These are phyloP conservation scores for Pleurotus giganteus DNA, from an alignment of 768 basidiomycete species.

Conservation along the genomic window DNA sequence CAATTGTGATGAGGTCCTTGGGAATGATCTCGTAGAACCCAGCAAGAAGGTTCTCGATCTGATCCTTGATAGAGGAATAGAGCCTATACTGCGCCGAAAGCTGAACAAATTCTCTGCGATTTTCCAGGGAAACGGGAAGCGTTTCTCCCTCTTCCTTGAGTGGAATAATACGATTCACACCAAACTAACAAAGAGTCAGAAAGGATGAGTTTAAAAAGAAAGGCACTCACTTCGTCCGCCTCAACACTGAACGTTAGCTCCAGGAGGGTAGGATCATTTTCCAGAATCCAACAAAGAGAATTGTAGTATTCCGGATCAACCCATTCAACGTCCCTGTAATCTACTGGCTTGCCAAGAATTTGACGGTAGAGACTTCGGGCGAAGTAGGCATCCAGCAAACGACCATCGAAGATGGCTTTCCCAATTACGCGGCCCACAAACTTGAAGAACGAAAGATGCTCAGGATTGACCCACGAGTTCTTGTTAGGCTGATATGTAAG, in stretches of 20 bases:
- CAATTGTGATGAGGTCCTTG: constrained; percentile 91
- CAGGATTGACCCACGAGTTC: constrained; percentile 90
- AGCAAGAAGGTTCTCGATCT: constrained; percentile 84
- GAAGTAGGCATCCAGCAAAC: constrained; percentile 97
- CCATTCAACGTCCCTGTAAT: constrained; percentile 96
- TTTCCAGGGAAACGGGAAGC: constrained; percentile 91
- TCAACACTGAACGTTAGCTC: constrained; percentile 96
- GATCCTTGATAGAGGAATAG: constrained; percentile 91
- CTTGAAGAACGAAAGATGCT: constrained; percentile 97
- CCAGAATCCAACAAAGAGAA: constrained; percentile 95
- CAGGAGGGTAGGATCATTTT: constrained; percentile 85
- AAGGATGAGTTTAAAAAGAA: not conserved
- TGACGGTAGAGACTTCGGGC: constrained; percentile 96
- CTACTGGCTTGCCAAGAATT: constrained; percentile 89
- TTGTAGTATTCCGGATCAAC: constrained; percentile 99
- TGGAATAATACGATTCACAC: constrained; percentile 82
- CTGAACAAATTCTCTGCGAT: constrained; percentile 95
- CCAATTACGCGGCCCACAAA: constrained; percentile 98
- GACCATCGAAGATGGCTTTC: constrained; percentile 95
- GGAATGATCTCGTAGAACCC: constrained; percentile 99
- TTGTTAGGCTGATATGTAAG: constrained; percentile 96
- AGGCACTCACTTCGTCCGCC: constrained; percentile 77
- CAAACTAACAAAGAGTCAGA: constrained; percentile 57
- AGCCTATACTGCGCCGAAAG: constrained; percentile 92
- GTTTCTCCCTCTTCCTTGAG: constrained; percentile 84